Evolutionary conservation across 106 monocot genomes (phyloP), one percentile per base, ranked within the genome.

Genomic region (Dendrobium catenatum): DNA sequence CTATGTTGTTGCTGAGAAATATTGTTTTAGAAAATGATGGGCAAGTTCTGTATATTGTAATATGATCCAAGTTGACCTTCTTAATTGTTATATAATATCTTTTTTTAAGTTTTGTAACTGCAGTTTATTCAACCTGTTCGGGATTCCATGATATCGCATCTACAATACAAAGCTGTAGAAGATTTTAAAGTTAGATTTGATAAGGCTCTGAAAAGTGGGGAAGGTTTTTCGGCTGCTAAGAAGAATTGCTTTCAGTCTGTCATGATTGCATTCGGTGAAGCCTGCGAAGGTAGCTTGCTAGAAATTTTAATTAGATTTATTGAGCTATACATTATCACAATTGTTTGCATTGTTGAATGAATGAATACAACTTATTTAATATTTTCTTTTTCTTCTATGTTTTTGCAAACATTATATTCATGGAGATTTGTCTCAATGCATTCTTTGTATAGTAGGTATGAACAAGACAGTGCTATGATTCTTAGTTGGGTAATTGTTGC

Each of bases 51-150:
- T 22, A 33, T 33, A 6, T 37, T 70, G 31, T 37, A 70, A 70
- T 13, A 70, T 31, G 70, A 70, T 11, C 27, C 70, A 29, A 27
- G 70, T 33, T 70, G 27, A 0, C 33, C 11, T 70, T 70, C 33
- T 33, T 31, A 31, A 70, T 37, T 31, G 29, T 37, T 70, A 33
- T 70, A 10, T 74, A 74, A 33, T 15, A 6, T 19, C 17, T 31
- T 31, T 31, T 42, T 10, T 59, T 20, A 31, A 59, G 4, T 20
- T 56, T 27, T 78, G 1, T 40, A 9, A 55, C 2, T 78, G 78
- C 48, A 98, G 97, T 56, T 98, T 27, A 89, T 91, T 66, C 79
- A 94, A 83, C 97, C 94, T 84, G 91, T 91, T 48, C 89, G 93
- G 42, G 88, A 94, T 44, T 87, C 86, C 24, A 77, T 93, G 78